Conservation (phyloP, 2,329 filamentous ascomycete species). For the Gnomoniopsis sp. region DNA sequence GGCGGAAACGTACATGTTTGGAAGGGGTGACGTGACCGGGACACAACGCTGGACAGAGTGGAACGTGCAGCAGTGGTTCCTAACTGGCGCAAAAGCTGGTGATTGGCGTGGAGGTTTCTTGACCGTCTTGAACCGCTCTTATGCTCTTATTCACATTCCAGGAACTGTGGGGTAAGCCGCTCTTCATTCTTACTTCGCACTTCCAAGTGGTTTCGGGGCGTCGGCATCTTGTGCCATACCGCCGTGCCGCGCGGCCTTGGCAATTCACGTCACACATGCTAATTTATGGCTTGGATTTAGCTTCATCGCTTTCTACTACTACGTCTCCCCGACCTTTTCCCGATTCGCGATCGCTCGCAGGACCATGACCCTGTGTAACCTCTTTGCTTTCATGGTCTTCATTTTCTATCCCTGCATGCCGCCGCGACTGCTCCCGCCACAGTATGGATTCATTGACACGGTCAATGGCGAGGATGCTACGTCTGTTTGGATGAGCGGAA, state of each 20-base stretch:
- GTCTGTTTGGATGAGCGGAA: constrained; percentile 51
- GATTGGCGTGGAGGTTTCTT: constrained; percentile 31
- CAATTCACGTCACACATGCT: background rate
- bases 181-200: background rate
- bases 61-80: constrained; percentile 41
- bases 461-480: constrained; percentile 49
- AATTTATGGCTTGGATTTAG: constrained; percentile 28
- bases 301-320: constrained; percentile 64
- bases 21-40: constrained; percentile 21
- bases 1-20: constrained; percentile 33
- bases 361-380: constrained; percentile 49
- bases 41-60: constrained; percentile 38
- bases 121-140: constrained; percentile 45
- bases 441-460: constrained; percentile 51
- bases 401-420: constrained; percentile 60
- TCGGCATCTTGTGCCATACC: background rate
- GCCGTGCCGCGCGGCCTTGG: background rate
- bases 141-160: constrained; percentile 48
- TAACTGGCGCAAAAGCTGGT: constrained; percentile 35
- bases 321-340: constrained; percentile 42
- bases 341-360: constrained; percentile 35
- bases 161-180: constrained; percentile 41
- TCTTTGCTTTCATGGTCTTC: constrained; percentile 55
- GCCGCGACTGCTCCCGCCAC: constrained; percentile 49
- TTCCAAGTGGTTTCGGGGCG: no score